phyloP scores from a whole-genome alignment of 2,329 filamentous ascomycete species.

The Chaetomium sp. region DNA sequence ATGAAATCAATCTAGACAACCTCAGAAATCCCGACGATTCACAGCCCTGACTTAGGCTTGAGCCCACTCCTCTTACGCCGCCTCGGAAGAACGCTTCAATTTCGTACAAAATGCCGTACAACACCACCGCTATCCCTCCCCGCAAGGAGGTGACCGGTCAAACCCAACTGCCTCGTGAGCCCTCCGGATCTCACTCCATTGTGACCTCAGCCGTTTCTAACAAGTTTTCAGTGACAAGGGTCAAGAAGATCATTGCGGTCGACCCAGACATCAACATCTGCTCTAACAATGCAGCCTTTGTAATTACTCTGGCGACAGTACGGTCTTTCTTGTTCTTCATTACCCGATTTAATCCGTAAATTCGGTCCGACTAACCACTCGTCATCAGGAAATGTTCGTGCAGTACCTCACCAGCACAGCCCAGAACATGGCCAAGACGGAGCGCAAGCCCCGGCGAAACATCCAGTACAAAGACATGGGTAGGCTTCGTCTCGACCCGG shows the following conservation, averaged over 20 bases:
- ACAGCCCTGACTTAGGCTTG: no score
- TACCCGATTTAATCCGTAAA: not conserved
- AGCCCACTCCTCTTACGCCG: no score
- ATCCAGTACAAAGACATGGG: conserved; percentile 94
- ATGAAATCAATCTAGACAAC: no score
- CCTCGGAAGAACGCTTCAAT: not conserved
- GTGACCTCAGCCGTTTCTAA: conserved; percentile 7
- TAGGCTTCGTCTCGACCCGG: conserved; percentile 34
- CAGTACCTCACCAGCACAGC: conserved; percentile 82
- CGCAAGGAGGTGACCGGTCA: conserved; percentile 78
- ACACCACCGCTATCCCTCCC: conserved; percentile 75
- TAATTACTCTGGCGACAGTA: conserved; percentile 85
- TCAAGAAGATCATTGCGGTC: conserved; percentile 89
- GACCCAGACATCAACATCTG: conserved; percentile 82
- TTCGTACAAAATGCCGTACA: conserved; percentile 67
- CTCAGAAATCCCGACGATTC: no score
- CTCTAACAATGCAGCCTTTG: conserved; percentile 90
- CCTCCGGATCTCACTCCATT: not conserved
- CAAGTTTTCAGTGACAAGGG: conserved; percentile 64
- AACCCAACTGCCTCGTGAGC: conserved; percentile 75
- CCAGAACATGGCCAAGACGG: conserved; percentile 81
- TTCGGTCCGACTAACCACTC: not conserved
- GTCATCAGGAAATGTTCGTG: conserved; percentile 81
- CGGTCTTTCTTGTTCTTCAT: conserved; percentile 21
- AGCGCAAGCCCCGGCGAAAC: conserved; percentile 85